Evolutionary conservation across 176 grass and related monocot genomes (phyloP).

Genomic region (Olyra latifolia): DNA sequence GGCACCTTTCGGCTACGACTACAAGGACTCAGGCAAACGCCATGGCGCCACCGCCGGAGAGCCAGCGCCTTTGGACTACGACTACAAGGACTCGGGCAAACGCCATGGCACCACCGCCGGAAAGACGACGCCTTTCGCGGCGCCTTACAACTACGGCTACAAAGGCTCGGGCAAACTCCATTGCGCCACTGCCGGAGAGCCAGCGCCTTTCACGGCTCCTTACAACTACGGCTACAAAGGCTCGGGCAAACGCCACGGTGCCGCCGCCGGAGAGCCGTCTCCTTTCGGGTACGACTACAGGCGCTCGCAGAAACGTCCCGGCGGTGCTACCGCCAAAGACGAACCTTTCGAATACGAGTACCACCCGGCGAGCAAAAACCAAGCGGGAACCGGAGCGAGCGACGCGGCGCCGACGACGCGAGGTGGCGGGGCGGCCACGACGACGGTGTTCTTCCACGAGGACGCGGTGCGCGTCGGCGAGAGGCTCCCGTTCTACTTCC

Average conservation of each 20-base stretch:
- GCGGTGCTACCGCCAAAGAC: background rate
- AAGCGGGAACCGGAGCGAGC: background rate
- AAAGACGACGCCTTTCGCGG: too few relatives aligned
- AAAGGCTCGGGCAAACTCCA: background rate
- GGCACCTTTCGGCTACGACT: constrained; percentile 2
- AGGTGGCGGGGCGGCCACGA: background rate
- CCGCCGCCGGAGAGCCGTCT: background rate
- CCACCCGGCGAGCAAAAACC: background rate
- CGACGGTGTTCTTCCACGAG: constrained; percentile 54
- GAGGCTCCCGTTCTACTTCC: constrained; percentile 41
- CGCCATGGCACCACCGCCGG: background rate
- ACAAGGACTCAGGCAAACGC: background rate
- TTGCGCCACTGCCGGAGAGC: background rate
- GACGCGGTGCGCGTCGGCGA: constrained; percentile 44
- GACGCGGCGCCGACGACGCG: background rate
- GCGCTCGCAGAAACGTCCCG: background rate
- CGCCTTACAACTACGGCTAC: background rate
- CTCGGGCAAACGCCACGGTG: background rate
- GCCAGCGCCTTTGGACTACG: background rate
- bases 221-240: constrained; percentile 22
- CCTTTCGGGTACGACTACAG: background rate
- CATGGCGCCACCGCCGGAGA: background rate
- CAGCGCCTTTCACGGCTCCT: background rate
- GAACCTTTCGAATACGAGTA: constrained; percentile 21
- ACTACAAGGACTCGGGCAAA: background rate